Conservation (phyloP, 257 asterid species). For the Paraleonurus japonicus region DNA sequence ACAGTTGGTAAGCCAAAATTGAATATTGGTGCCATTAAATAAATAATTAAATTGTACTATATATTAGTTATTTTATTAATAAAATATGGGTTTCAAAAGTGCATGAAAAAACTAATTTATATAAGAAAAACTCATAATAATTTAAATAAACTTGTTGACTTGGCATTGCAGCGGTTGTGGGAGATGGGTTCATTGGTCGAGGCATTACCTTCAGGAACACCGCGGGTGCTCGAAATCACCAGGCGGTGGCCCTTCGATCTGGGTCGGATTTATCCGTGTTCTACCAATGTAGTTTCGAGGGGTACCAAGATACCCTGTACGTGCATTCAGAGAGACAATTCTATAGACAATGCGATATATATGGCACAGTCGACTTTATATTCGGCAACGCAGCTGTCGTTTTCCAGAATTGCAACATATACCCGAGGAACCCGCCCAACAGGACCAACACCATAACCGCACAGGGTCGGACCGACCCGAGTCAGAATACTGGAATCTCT, state of each 20-base stretch:
- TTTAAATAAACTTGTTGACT: too few species aligned
- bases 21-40: not conserved
- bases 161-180: constrained; percentile 47
- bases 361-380: constrained; percentile 85
- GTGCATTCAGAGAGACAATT: constrained; percentile 67
- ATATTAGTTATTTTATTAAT: too few species aligned
- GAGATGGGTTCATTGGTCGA: constrained; percentile 69
- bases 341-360: constrained; percentile 67
- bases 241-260: constrained; percentile 82
- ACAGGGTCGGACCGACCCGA: constrained; percentile 76
- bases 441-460: constrained; percentile 72
- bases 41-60: too few species aligned
- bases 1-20: constrained; percentile 63
- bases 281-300: constrained; percentile 81
- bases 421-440: constrained; percentile 66
- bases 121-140: too few species aligned
- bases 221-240: constrained; percentile 70
- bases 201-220: constrained; percentile 83
- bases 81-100: too few species aligned
- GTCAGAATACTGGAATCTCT: constrained; percentile 79
- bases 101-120: too few species aligned
- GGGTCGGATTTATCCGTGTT: constrained; percentile 77
- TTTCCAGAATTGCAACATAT: constrained; percentile 72
- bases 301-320: constrained; percentile 88
- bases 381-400: constrained; percentile 90